These are phyloP conservation scores for Ballota nigra DNA, from an alignment of 257 asterid species.

Conservation along the genomic window DNA sequence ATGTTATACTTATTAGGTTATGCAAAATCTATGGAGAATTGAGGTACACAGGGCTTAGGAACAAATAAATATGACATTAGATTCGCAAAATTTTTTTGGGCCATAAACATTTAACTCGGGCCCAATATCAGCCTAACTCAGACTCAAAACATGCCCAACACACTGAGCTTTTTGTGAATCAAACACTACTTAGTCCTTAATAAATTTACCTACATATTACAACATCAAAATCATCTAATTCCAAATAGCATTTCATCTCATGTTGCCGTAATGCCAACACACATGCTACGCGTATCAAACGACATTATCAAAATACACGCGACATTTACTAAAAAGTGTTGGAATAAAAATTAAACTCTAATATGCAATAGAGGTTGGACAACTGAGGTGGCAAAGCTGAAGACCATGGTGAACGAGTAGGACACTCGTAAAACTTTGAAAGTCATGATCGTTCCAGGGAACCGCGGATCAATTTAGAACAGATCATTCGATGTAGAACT, in stretches of 20 bases:
- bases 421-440: background rate
- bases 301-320: background rate
- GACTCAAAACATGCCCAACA: background rate
- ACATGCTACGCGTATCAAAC: background rate
- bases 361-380: background rate
- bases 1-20: no score
- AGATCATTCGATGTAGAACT: constrained; percentile 55
- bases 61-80: background rate
- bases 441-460: background rate
- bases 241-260: background rate
- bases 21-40: no score
- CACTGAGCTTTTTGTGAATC: constrained; percentile 12
- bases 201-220: background rate
- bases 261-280: background rate
- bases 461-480: background rate
- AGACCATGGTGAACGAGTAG: background rate
- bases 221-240: background rate
- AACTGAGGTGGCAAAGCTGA: background rate
- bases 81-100: background rate
- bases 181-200: constrained; percentile 1
- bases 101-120: background rate
- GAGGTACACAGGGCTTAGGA: no score
- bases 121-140: background rate
- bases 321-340: background rate
- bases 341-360: background rate